Base-by-base conservation (phyloP, 139 green algal genomes). In the Picochlorum sp. region DNA sequence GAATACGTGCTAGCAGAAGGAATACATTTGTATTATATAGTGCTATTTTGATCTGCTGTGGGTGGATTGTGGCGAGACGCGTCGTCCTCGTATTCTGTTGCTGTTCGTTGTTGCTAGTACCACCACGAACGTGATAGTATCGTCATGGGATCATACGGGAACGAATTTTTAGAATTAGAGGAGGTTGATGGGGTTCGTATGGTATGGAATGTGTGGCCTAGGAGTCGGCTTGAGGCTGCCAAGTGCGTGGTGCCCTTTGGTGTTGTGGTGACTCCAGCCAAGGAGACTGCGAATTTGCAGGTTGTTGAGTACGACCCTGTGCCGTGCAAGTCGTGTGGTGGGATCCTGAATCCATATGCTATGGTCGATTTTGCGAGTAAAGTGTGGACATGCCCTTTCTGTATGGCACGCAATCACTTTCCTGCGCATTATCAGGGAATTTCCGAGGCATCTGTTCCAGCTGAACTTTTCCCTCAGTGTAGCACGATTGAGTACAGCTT, bases 311-410 rank as follows among this genome's bases (percentile, higher is more conserved):
- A 99, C 70, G 88, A 96, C 68, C 92, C 94, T 4, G 78, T 98
- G 50, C 79, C 78, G 8, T 99, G 94, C 88, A 96, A 96, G 65
- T 74, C 76, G 45, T 99, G 94, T 79, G 79, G 80, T 2, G 80
- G 76, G 3, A 76, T 96, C 10, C 87, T 99, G 24, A 99, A 98
- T 80, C 89, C 92, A 1, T 96, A 92, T 67, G 86, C 88, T 0
- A 68, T 65, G 1, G 83, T 96, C 4, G 94, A 99, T 78, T 99
- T 91, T 73, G 71, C 79, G 55, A 79, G 69, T 32, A 92, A 92
- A 57, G 72, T 97, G 13, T 99, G 95, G 94, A 90, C 90, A 57
- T 99, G 95, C 77, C 91, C 93, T 21, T 88, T 98, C 57, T 98
- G 93, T 80, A 83, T 90, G 68, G 81, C 74, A 8, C 84, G 92